Percentiles rank a stretch among this genome's conserved stretches.
These are phyloP conservation scores for Solanum hybrid DNA, from an alignment of 305 asterid genomes.

Conservation along the genomic window DNA sequence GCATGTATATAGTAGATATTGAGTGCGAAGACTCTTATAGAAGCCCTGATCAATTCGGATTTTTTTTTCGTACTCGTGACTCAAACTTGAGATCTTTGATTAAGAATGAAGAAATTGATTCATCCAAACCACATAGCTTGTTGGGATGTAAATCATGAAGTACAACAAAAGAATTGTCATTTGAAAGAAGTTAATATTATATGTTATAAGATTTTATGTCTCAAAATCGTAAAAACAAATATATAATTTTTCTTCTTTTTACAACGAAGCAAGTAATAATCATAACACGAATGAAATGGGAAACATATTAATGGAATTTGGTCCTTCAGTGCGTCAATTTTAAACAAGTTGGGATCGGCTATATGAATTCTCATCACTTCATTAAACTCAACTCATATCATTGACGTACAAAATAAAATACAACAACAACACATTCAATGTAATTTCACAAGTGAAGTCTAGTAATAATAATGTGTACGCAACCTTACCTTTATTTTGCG, in stretches of 20 bases:
- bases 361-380: neutral
- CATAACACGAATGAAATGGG: neutral
- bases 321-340: neutral
- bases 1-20: neutral
- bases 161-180: neutral
- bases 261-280: neutral
- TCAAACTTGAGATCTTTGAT: no score
- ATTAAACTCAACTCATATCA: neutral
- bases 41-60: no score
- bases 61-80: no score
- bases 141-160: neutral
- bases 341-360: neutral
- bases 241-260: neutral
- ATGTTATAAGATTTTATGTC: neutral
- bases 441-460: neutral
- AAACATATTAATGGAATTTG: neutral
- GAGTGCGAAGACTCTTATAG: neutral
- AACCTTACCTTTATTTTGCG: no score
- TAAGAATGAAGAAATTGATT: no score
- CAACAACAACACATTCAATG: no score
- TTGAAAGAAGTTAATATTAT: neutral
- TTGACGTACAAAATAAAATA: neutral
- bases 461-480: neutral
- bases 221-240: neutral
- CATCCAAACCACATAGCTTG: neutral